Conservation (phyloP, 306 rosid genomes). For the Acacia crassicarpa region DNA sequence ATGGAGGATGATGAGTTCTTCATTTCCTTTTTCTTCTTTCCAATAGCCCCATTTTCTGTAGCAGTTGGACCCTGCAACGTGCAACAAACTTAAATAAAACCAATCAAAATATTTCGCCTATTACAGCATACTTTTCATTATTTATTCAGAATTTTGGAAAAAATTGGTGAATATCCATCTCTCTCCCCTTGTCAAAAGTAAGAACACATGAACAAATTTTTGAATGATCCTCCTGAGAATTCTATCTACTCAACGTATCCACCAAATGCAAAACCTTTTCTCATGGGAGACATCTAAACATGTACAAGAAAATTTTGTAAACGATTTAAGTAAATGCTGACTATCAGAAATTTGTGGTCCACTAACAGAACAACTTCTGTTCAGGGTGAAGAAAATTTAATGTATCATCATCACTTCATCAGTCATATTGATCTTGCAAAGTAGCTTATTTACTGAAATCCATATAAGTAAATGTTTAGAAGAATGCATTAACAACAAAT, state of each 20-base stretch:
- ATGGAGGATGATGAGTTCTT: background rate
- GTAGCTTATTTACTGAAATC: background rate
- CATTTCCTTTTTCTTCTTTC: background rate
- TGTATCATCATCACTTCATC: background rate
- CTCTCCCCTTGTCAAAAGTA: background rate
- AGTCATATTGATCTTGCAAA: background rate
- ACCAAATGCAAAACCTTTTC: background rate
- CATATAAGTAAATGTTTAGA: constrained; percentile 6
- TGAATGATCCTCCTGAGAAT: background rate
- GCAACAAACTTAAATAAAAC: background rate
- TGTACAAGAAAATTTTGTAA: background rate
- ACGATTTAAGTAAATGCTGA: background rate
- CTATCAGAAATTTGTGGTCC: background rate
- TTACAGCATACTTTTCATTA: background rate
- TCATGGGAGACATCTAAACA: background rate
- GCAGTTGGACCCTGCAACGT: background rate
- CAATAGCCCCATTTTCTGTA: background rate
- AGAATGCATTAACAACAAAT: constrained; percentile 8
- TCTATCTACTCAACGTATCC: background rate
- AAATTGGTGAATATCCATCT: background rate
- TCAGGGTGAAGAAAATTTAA: background rate
- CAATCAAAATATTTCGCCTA: background rate
- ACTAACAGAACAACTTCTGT: background rate
- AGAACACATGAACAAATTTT: background rate
- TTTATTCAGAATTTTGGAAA: background rate